Evolutionary conservation across 495 filamentous ascomycete genomes (phyloP).

Genomic region (Podospora pseudopauciseta): DNA sequence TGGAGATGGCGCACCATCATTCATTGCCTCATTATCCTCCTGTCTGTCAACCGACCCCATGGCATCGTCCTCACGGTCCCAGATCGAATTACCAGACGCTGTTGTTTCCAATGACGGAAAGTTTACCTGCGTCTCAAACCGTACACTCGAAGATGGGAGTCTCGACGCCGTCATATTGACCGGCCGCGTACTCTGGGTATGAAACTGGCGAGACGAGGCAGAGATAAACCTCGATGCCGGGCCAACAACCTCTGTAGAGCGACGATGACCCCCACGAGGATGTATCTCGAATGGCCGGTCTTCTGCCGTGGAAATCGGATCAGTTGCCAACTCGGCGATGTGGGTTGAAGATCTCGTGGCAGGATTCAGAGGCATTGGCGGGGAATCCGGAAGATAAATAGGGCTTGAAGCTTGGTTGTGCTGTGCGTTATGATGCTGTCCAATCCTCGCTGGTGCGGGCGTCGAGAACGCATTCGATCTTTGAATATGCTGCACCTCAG

Average conservation of each 20-base stretch:
- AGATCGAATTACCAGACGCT: not conserved
- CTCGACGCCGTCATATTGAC: not conserved
- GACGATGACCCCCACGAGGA: not conserved
- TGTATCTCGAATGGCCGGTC: not conserved
- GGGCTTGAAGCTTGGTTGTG: not conserved
- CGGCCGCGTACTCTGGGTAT: not conserved
- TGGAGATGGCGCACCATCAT: not conserved
- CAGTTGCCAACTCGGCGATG: conserved; percentile 1
- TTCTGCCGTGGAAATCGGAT: conserved; percentile 8
- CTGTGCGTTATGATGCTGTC: not conserved
- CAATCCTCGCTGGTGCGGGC: not conserved
- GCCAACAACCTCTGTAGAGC: not conserved
- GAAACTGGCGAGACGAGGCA: not conserved
- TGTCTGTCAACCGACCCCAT: not conserved
- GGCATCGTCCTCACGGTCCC: not conserved
- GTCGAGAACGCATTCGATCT: not conserved
- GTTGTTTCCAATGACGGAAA: not conserved
- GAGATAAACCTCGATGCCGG: not conserved
- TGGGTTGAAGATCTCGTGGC: not conserved
- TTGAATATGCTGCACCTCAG: not conserved
- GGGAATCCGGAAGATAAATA: not conserved
- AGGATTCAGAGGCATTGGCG: not conserved
- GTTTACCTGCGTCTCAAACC: conserved; percentile 2
- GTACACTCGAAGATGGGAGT: not conserved
- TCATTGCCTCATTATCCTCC: not conserved